Base-by-base conservation (phyloP, 768 basidiomycete species). In the Psilocybe azurescens region DNA sequence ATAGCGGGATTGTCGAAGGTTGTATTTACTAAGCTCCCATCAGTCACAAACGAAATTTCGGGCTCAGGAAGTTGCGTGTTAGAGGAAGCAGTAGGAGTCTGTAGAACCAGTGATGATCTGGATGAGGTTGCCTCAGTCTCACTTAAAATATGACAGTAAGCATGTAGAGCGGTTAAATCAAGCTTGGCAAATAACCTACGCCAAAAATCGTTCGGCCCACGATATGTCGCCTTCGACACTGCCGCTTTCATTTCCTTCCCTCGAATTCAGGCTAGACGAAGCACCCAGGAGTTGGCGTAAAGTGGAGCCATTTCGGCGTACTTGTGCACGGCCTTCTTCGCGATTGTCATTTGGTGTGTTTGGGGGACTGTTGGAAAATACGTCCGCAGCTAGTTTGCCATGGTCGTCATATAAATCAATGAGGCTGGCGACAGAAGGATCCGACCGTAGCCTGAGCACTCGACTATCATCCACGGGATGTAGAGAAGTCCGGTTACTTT, bases 351-450 rank as follows among this genome's bases (percentile, higher is more conserved):
- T 72, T n/a, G 66, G 65, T 41, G 67, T 68, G 39, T 49, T 60
- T 8, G 72, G 71, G 41, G 68, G 86, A 75, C 75, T 77, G 66
- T 91, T 91, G 0, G 89, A 88, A 70, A 94, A 94, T 7, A 84
- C 84, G 39, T 82, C 73, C 3, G 81, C 77, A 14, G 86, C 79
- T 29, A 93, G 78, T 55, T 83, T 81, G 16, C 91, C 91, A 58
- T 89, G 78, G 3, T 90, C 86, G 66, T 93, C 91, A 66, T 93
- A 94, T 64, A 91, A 77, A 58, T 86, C 81, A 38, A 93, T 75
- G 24, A 94, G 76, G 66, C 89, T 93, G 13, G 82, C 89, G 30
- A 94, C 89, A 20, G 92, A 93, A 3, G 91, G 91, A 63, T 94
- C 91, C 29, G 87, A 86, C 48, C 88, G 87, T 50, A 94, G 80